Percentiles rank a stretch among this genome's conserved stretches.
Evolutionary conservation across 1,284 basidiomycete species (phyloP).

Genomic region (Ganoderma leucocontextum): DNA sequence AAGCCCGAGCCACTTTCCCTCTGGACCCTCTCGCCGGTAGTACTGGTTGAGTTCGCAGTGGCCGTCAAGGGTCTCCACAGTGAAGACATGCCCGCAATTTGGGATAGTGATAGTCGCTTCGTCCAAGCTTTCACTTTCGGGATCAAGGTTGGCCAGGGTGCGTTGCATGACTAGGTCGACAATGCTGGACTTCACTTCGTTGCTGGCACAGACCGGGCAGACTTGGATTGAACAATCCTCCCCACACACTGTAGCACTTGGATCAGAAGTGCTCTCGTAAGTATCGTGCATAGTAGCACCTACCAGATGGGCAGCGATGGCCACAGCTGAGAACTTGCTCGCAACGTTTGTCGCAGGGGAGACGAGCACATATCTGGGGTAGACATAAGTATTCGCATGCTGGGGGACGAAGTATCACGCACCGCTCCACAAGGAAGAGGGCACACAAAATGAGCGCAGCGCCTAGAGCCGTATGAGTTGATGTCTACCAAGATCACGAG

Average conservation of each 20-base stretch:
- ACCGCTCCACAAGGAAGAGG: slow-evolving; percentile 78
- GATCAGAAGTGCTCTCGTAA: neutral
- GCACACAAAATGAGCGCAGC: slow-evolving; percentile 63
- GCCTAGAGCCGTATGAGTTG: slow-evolving; percentile 39
- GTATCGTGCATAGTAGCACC: slow-evolving; percentile 22
- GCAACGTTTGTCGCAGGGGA: slow-evolving; percentile 73
- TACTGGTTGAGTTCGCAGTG: slow-evolving; percentile 60
- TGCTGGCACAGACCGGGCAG: slow-evolving; percentile 60
- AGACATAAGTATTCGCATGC: neutral
- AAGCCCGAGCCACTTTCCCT: slow-evolving; percentile 51
- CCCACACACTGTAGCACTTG: slow-evolving; percentile 62
- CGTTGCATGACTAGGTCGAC: slow-evolving; percentile 68
- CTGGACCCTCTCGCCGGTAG: slow-evolving; percentile 50
- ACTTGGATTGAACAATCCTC: slow-evolving; percentile 67
- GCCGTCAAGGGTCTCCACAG: slow-evolving; percentile 76
- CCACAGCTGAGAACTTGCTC: slow-evolving; percentile 58
- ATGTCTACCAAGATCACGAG: no score
- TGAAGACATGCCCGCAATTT: slow-evolving; percentile 72
- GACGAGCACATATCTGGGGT: slow-evolving; percentile 66
- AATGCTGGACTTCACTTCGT: slow-evolving; percentile 50
- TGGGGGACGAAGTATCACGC: slow-evolving; percentile 38
- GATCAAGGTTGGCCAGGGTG: slow-evolving; percentile 58
- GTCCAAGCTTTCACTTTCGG: slow-evolving; percentile 51
- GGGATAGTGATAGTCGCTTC: slow-evolving; percentile 67
- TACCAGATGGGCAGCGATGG: slow-evolving; percentile 75